These are phyloP conservation scores for Ceratopteris richardii DNA, from an alignment of 75 land plant species.

Conservation along the genomic window DNA sequence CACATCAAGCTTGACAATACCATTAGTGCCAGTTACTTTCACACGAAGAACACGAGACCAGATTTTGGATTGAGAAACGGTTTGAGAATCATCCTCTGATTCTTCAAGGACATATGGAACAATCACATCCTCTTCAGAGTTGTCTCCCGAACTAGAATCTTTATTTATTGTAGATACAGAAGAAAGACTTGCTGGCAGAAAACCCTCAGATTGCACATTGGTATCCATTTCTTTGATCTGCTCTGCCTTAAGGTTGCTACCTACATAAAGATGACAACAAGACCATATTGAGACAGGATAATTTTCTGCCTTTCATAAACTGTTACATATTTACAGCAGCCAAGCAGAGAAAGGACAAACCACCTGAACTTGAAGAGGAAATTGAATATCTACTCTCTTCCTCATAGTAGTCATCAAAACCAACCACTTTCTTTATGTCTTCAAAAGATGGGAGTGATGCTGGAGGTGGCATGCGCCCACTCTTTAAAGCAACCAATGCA, in stretches of 20 bases:
- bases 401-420: conserved; percentile 69
- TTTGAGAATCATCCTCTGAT: conserved; percentile 24
- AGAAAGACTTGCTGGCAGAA: not conserved
- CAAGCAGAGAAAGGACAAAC: not conserved
- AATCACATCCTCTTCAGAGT: conserved; percentile 7
- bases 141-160: not conserved
- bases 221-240: no score
- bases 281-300: no score
- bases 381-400: conserved; percentile 54
- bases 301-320: no score
- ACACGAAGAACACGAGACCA: conserved; percentile 83
- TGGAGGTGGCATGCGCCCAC: conserved; percentile 69
- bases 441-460: conserved; percentile 72
- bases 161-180: not conserved
- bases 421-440: conserved; percentile 60
- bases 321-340: no score
- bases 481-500: conserved; percentile 68
- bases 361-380: not conserved
- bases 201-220: no score
- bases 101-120: conserved; percentile 43
- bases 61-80: conserved; percentile 38
- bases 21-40: conserved; percentile 75
- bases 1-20: conserved; percentile 78
- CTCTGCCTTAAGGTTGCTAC: no score
- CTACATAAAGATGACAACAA: no score